Percentiles rank a stretch among this genome's conserved stretches.
Conservation (phyloP, 257 asterid genomes). For the Capsicum baccatum region DNA sequence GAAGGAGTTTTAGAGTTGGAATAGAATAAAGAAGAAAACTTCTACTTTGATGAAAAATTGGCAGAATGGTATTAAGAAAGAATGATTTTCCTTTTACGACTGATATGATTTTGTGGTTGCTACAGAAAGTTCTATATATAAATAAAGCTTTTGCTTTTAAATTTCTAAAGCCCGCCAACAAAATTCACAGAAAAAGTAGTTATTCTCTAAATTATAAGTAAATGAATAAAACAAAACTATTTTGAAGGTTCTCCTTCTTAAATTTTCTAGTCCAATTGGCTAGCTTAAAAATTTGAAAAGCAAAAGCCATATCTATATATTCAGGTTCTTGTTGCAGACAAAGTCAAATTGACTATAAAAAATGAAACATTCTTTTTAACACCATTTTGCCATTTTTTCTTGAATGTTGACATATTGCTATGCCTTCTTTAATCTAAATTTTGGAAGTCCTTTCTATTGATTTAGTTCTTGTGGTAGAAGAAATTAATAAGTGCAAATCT, state of each 20-base stretch:
- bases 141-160: background rate
- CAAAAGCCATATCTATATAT: background rate
- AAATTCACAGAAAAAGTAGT: background rate
- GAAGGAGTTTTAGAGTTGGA: background rate
- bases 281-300: background rate
- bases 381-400: background rate
- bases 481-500: background rate
- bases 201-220: background rate
- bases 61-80: background rate
- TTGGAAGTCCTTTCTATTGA: background rate
- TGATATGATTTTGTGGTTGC: background rate
- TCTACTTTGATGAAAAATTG: conserved; percentile 6
- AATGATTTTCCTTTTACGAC: background rate
- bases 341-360: background rate
- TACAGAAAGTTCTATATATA: background rate
- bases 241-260: background rate
- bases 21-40: background rate
- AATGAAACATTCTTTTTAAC: background rate
- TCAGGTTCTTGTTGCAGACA: background rate
- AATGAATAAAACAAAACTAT: background rate
- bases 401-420: background rate
- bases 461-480: background rate
- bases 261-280: background rate
- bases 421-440: background rate
- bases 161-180: background rate